These are phyloP conservation scores for Cucurbita moschata DNA, from an alignment of 306 rosid species.

Conservation along the genomic window DNA sequence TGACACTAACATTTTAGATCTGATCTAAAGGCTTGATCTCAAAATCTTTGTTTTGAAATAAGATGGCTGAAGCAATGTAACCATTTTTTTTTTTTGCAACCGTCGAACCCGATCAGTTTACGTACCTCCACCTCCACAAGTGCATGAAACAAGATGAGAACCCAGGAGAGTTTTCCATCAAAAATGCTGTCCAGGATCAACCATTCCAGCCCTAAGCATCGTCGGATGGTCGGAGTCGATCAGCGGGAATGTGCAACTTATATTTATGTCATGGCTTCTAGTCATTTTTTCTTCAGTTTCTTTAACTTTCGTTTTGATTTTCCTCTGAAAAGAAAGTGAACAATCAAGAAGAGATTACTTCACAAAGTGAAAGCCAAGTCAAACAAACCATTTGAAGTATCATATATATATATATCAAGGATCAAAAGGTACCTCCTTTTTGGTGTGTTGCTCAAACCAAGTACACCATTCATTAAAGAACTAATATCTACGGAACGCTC, in stretches of 20 bases:
- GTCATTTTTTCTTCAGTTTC: conserved; percentile 30
- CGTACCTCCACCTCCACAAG: neutral
- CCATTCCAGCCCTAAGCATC: neutral
- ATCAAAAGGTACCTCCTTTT: conserved; percentile 40
- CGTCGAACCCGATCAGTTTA: neutral
- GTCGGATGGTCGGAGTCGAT: neutral
- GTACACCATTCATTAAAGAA: conserved; percentile 78
- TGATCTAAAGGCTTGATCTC: neutral
- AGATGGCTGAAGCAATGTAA: neutral
- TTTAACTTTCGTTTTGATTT: conserved; percentile 40
- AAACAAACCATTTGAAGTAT: neutral
- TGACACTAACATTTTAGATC: conserved; percentile 42
- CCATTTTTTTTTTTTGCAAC: neutral
- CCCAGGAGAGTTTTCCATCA: neutral
- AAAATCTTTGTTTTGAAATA: neutral
- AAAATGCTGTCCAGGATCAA: neutral
- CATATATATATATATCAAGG: neutral
- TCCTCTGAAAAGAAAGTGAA: conserved; percentile 19
- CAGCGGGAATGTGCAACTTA: neutral
- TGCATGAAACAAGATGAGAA: neutral
- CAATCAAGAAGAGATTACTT: conserved; percentile 9
- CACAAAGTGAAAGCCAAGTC: conserved; percentile 6
- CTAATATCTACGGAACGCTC: conserved; percentile 76
- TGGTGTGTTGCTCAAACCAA: conserved; percentile 40
- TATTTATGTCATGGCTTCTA: neutral